Conservation (phyloP, 495 filamentous ascomycete species). For the Cudoniella acicularis region DNA sequence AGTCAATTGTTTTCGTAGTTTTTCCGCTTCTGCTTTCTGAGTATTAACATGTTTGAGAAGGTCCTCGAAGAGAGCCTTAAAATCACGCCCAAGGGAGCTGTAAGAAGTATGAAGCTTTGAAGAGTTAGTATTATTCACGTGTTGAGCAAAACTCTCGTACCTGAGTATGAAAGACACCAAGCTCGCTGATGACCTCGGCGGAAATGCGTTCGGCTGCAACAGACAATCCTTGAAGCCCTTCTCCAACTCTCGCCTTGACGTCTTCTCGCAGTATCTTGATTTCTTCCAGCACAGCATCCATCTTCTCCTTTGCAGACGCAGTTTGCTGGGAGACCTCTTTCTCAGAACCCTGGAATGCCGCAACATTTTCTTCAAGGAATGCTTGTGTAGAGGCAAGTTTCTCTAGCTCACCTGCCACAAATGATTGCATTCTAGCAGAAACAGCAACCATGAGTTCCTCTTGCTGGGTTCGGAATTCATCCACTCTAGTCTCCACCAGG, state of each 20-base stretch:
- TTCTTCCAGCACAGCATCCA: slow-evolving; percentile 87
- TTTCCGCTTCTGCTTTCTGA: slow-evolving; percentile 76
- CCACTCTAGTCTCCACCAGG: slow-evolving; percentile 68
- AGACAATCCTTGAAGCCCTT: slow-evolving; percentile 80
- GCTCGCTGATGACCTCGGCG: slow-evolving; percentile 83
- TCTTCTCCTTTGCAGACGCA: slow-evolving; percentile 70
- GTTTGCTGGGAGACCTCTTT: slow-evolving; percentile 64
- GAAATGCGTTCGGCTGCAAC: slow-evolving; percentile 83
- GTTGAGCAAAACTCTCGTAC: slow-evolving; percentile 29
- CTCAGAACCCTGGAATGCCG: slow-evolving; percentile 62
- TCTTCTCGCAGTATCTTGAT: slow-evolving; percentile 84
- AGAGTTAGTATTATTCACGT: slow-evolving; percentile 21
- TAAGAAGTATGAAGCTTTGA: slow-evolving; percentile 75
- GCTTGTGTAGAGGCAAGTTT: slow-evolving; percentile 62
- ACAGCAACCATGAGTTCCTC: slow-evolving; percentile 61
- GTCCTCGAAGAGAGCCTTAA: slow-evolving; percentile 80
- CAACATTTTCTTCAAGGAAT: slow-evolving; percentile 63
- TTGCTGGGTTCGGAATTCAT: slow-evolving; percentile 66
- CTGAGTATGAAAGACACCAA: slow-evolving; percentile 75
- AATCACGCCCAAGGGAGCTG: slow-evolving; percentile 80
- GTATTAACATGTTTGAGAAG: slow-evolving; percentile 65
- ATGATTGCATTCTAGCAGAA: slow-evolving; percentile 64
- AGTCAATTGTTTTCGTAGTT: slow-evolving; percentile 64
- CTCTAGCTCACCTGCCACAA: slow-evolving; percentile 67
- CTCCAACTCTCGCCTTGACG: slow-evolving; percentile 79